Evolutionary conservation across 768 basidiomycete genomes (phyloP).

Genomic region (Termitomyces sp.): DNA sequence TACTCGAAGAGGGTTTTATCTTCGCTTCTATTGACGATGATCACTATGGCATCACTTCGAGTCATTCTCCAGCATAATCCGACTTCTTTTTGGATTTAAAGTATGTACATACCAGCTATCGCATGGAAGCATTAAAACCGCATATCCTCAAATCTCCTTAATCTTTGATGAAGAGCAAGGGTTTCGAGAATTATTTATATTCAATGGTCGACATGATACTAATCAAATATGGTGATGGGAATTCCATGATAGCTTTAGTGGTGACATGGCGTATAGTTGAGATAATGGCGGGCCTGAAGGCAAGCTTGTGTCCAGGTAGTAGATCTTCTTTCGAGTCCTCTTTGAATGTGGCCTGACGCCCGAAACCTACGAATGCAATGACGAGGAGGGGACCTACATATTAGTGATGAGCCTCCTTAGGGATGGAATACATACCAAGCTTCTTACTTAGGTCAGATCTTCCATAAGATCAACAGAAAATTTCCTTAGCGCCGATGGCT

Average conservation of each 20-base stretch:
- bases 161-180: not conserved
- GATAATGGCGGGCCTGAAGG: constrained; percentile 28
- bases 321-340: constrained; percentile 20
- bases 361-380: constrained; percentile 36
- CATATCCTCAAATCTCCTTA: not conserved
- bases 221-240: too few species aligned
- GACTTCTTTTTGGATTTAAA: not conserved
- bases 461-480: constrained; percentile 17
- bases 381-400: constrained; percentile 28
- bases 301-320: constrained; percentile 25
- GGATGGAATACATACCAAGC: constrained; percentile 1
- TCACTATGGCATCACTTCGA: not conserved
- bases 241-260: constrained; percentile 18
- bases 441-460: constrained; percentile 20
- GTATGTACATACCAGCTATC: not conserved
- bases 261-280: constrained; percentile 23
- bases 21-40: not conserved
- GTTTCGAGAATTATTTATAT: not conserved
- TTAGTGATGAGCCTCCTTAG: not conserved
- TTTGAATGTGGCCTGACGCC: constrained; percentile 26
- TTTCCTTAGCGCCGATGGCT: not conserved
- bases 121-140: not conserved
- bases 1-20: not conserved
- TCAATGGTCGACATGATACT: constrained; percentile 10
- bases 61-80: not conserved